Conservation (phyloP, 2,329 filamentous ascomycete genomes). For the Cladosporium colombiae region DNA sequence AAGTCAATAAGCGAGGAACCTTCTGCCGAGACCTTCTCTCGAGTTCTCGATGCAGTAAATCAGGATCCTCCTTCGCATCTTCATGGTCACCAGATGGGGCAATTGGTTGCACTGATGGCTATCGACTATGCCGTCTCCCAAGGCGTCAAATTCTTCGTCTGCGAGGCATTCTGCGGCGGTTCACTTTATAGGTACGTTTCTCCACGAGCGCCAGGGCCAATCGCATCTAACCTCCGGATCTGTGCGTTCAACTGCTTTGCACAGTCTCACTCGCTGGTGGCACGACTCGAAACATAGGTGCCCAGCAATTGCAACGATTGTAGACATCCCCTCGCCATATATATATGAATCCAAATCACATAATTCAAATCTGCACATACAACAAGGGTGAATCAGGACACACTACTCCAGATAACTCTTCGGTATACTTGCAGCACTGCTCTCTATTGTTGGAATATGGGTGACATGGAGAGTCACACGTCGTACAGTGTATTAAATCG, state of each 20-base stretch:
- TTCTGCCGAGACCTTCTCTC: not conserved
- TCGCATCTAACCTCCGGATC: not conserved
- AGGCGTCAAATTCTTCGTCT: conserved; percentile 79
- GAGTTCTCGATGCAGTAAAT: not conserved
- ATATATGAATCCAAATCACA: no score
- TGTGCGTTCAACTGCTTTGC: conserved; percentile 14
- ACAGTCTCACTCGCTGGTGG: conserved; percentile 2
- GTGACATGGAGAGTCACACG: not conserved
- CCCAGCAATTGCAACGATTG: not conserved
- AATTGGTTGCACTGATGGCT: not conserved
- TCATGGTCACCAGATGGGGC: not conserved
- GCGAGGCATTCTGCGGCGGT: conserved; percentile 60
- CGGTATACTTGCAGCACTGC: not conserved
- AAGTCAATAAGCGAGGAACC: conserved; percentile 59
- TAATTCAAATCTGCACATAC: no score
- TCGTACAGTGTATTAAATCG: not conserved
- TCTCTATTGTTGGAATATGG: not conserved
- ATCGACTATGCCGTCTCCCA: conserved; percentile 83
- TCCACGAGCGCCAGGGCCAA: conserved; percentile 1
- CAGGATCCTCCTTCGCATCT: not conserved
- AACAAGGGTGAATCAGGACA: not conserved
- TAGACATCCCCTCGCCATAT: no score
- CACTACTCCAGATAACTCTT: not conserved
- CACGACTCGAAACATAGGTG: conserved; percentile 1
- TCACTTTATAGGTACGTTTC: conserved; percentile 5